Percentiles rank a stretch among this genome's conserved stretches.
phyloP scores from a whole-genome alignment of 345 rosid species.

The Psidium friedrichsthalianum region DNA sequence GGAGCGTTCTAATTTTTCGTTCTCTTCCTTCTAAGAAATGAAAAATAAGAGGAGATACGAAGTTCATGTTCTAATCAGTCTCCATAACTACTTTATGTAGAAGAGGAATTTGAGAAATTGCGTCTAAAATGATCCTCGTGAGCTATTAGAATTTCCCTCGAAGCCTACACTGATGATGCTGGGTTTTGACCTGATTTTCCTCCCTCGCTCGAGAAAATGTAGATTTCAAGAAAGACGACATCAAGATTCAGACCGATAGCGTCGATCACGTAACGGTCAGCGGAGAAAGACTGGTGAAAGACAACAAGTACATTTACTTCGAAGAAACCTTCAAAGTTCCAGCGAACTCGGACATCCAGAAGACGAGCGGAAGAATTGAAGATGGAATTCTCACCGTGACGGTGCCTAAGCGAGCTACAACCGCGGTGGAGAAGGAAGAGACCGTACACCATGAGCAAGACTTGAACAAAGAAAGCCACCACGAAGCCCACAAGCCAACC shows the following conservation, averaged over 20 bases:
- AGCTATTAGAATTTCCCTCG: neutral
- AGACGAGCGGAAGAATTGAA: slow-evolving; percentile 16
- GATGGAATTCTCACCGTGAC: slow-evolving; percentile 26
- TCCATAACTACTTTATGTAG: neutral
- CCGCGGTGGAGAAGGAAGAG: neutral
- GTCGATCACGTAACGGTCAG: slow-evolving; percentile 11
- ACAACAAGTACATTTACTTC: slow-evolving; percentile 13
- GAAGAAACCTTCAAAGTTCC: slow-evolving; percentile 21
- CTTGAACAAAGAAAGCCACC: neutral
- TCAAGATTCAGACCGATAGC: slow-evolving; percentile 21
- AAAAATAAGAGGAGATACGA: neutral
- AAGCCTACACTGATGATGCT: neutral
- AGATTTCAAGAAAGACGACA: slow-evolving; percentile 36
- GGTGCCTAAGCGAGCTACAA: slow-evolving; percentile 13
- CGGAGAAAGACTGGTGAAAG: slow-evolving; percentile 30
- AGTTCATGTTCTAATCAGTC: neutral
- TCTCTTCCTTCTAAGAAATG: neutral
- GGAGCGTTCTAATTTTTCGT: neutral
- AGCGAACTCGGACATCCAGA: slow-evolving; percentile 11
- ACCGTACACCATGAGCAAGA: neutral
- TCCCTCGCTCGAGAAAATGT: neutral
- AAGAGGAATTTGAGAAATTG: neutral
- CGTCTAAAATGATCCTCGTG: neutral
- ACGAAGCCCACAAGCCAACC: too few species aligned
- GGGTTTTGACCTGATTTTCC: neutral